Evolutionary conservation across 441 rosid genomes (phyloP), one percentile per base, ranked within the genome.

Genomic region (Daphne laureola): DNA sequence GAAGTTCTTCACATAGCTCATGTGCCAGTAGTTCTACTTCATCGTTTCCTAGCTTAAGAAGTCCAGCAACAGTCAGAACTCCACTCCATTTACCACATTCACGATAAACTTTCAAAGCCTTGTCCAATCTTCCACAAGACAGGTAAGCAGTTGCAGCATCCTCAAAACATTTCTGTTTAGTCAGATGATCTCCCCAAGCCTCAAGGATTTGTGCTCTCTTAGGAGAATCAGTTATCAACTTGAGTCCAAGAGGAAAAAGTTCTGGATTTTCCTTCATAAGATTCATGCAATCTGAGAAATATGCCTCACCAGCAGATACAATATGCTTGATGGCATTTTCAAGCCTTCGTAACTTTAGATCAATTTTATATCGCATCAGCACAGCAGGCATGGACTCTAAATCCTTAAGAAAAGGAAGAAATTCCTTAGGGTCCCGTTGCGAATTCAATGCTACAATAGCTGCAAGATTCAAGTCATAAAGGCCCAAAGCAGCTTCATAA

Each of bases 381-480:
- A 76, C 73, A 68, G 63, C 14, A 1, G 95, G 78, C 95, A 89
- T 83, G 17, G 43, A 25, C 57, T 87, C 87, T 73, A 92, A 70
- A 55, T 84, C 92, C 69, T 83, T 90, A 51, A 92, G 96, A 70
- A 78, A 89, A 56, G 98, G 98, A 71, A 89, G 89, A 77, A 92
- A 89, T 57, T 92, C 98, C 80, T 92, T 92, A n/a, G 98, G 98
- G 62, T 92, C 98, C 49, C 77, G 80, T 38, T 92, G 94, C 66
- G 97, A 84, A 70, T 92, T 89, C 67, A 89, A 72, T 49, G 97
- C 97, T 72, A 92, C 98, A 47, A 92, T 86, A 67, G 98, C 98
- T 67, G 95, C 89, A 71, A 92, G 96, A 78, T 87, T 82, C 79
- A 92, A 73, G 78, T 89, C 97, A 53, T 89, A 89, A 62, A 89